A percentile compares a stretch with the other conserved stretches of the same genome.
Evolutionary conservation across 2,329 filamentous ascomycete species (phyloP).

Genomic region (Berkeleyomyces rouxiae): DNA sequence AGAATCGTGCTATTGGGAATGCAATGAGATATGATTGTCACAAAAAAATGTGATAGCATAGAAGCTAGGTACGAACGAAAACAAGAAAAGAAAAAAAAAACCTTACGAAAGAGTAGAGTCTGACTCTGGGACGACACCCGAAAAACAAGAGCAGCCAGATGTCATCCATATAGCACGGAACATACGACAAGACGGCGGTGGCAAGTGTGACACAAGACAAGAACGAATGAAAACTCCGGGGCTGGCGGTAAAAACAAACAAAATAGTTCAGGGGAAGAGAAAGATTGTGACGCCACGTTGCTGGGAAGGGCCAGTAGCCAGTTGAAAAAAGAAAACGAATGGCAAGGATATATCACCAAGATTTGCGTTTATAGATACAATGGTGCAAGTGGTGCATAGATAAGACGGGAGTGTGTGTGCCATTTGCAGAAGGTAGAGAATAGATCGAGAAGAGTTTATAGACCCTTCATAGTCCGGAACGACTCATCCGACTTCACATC

Average conservation of each 20-base stretch:
- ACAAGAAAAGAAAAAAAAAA: background rate
- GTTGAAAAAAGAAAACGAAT: background rate
- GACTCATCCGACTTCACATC: conserved; percentile 9
- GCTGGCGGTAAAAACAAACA: background rate
- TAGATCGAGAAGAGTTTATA: background rate
- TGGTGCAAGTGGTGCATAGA: background rate
- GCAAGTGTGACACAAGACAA: background rate
- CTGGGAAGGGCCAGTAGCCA: background rate
- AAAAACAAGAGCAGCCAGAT: background rate
- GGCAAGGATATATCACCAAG: background rate
- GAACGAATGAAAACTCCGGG: conserved; percentile 2
- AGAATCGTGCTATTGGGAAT: background rate
- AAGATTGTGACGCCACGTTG: no score
- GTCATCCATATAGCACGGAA: background rate
- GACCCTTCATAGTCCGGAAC: conserved; percentile 10
- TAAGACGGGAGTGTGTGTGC: background rate
- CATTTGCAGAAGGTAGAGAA: background rate
- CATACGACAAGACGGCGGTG: background rate
- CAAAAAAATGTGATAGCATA: background rate
- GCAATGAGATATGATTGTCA: background rate
- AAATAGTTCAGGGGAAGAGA: background rate
- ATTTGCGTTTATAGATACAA: background rate
- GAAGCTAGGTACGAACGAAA: background rate
- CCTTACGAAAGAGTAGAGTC: no score
- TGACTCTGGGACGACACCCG: background rate